Percentiles rank a stretch among this genome's conserved stretches.
Conservation (phyloP, 1,139 yeast species). For the Candida dubliniensis region DNA sequence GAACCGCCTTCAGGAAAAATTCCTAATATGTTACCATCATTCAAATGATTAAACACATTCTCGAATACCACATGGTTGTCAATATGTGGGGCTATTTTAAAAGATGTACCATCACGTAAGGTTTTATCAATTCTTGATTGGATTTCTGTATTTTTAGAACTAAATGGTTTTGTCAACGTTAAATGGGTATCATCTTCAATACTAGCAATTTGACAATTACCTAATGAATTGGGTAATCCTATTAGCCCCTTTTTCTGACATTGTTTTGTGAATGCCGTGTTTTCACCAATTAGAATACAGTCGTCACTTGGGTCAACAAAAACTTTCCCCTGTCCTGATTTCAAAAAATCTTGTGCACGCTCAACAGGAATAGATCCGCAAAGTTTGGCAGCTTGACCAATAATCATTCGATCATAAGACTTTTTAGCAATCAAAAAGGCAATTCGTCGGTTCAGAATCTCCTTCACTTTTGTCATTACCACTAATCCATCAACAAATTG, state of each 20-base stretch:
- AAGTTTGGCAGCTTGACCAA: slow-evolving; percentile 58
- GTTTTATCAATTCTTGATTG: slow-evolving; percentile 34
- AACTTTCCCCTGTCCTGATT: slow-evolving; percentile 47
- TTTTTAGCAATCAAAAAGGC: slow-evolving; percentile 65
- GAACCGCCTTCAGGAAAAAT: slow-evolving; percentile 66
- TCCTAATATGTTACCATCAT: slow-evolving; percentile 57
- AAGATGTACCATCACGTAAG: slow-evolving; percentile 49
- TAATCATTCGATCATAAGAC: slow-evolving; percentile 50
- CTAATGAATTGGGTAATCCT: slow-evolving; percentile 61
- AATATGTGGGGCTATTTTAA: slow-evolving; percentile 61
- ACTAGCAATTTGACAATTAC: slow-evolving; percentile 55
- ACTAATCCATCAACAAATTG: slow-evolving; percentile 47
- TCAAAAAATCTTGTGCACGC: slow-evolving; percentile 66
- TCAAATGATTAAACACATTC: slow-evolving; percentile 61
- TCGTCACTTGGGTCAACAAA: slow-evolving; percentile 26
- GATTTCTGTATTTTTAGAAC: slow-evolving; percentile 22
- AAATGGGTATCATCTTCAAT: slow-evolving; percentile 56
- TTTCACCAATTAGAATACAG: slow-evolving; percentile 41
- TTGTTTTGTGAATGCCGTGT: slow-evolving; percentile 48
- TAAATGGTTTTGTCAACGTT: slow-evolving; percentile 50
- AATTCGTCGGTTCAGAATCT: slow-evolving; percentile 41
- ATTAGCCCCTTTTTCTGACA: slow-evolving; percentile 55
- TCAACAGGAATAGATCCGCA: slow-evolving; percentile 72
- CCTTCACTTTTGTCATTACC: slow-evolving; percentile 40
- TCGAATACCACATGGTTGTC: slow-evolving; percentile 62